A percentile compares a stretch with the other conserved stretches of the same genome.
Conservation (phyloP, 2,329 filamentous ascomycete species). For the Cordyceps fumosorosea region DNA sequence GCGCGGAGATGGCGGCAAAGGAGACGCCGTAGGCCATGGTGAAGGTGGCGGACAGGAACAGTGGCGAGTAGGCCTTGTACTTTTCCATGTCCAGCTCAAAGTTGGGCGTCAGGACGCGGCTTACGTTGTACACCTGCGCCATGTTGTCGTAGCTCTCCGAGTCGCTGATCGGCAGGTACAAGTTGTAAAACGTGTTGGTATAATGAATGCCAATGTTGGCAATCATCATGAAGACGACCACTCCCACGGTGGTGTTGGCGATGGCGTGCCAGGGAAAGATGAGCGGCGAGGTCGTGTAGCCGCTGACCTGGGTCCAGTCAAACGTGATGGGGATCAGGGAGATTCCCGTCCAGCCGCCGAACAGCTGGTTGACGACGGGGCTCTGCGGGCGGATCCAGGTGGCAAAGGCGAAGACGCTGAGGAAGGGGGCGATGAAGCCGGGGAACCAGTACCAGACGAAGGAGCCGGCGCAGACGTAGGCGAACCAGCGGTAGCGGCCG, state of each 20-base stretch:
- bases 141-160: conserved; percentile 52
- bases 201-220: conserved; percentile 42
- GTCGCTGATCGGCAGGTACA: conserved; percentile 49
- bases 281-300: conserved; percentile 36
- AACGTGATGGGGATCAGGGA: conserved; percentile 50
- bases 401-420: conserved; percentile 49
- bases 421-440: conserved; percentile 40
- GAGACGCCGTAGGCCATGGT: conserved; percentile 34
- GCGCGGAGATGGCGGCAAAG: conserved; percentile 42
- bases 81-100: conserved; percentile 42
- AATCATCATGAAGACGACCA: conserved; percentile 36
- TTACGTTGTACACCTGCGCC: conserved; percentile 42
- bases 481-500: conserved; percentile 39
- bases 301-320: conserved; percentile 35
- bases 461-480: conserved; percentile 34
- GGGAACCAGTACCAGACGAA: conserved; percentile 50
- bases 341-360: conserved; percentile 47
- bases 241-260: conserved; percentile 39
- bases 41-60: conserved; percentile 45
- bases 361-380: conserved; percentile 47
- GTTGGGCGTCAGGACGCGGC: conserved; percentile 41
- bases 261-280: conserved; percentile 37
- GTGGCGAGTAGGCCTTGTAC: conserved; percentile 46
- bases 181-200: conserved; percentile 38
- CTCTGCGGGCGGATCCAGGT: conserved; percentile 50